Conservation (phyloP, 306 rosid species). For the Cucurbita moschata region DNA sequence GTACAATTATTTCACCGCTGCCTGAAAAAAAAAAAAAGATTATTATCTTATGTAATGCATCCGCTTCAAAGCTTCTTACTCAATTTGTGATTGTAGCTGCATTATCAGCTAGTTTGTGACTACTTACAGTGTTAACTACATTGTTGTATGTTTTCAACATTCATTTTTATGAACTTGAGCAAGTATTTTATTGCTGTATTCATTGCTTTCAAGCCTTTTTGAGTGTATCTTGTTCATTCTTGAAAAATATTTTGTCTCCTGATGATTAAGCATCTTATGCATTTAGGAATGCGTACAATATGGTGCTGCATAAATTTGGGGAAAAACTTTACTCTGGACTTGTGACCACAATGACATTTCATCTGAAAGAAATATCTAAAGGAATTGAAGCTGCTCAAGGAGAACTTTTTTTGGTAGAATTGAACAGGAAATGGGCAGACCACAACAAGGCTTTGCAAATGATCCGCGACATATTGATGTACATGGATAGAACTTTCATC, state of each 20-base stretch:
- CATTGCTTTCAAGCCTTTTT: neutral
- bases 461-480: constrained; percentile 75
- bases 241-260: neutral
- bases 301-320: constrained; percentile 96
- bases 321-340: constrained; percentile 77
- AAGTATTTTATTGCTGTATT: neutral
- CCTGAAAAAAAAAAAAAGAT: neutral
- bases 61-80: neutral
- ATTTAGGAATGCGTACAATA: constrained; percentile 83
- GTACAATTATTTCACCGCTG: neutral
- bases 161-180: neutral
- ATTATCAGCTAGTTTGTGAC: neutral
- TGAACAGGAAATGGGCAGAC: constrained; percentile 71
- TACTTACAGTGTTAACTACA: neutral
- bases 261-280: constrained; percentile 8
- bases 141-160: neutral
- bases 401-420: constrained; percentile 56
- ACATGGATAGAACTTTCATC: constrained; percentile 91
- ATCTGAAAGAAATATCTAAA: constrained; percentile 55
- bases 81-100: neutral
- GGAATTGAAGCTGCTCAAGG: constrained; percentile 64
- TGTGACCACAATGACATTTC: constrained; percentile 55
- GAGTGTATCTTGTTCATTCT: neutral
- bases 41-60: neutral
- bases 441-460: constrained; percentile 65